Percentiles rank a stretch among this genome's conserved stretches.
phyloP scores from a whole-genome alignment of 2,329 filamentous ascomycete species.

The Lachnellula arida region DNA sequence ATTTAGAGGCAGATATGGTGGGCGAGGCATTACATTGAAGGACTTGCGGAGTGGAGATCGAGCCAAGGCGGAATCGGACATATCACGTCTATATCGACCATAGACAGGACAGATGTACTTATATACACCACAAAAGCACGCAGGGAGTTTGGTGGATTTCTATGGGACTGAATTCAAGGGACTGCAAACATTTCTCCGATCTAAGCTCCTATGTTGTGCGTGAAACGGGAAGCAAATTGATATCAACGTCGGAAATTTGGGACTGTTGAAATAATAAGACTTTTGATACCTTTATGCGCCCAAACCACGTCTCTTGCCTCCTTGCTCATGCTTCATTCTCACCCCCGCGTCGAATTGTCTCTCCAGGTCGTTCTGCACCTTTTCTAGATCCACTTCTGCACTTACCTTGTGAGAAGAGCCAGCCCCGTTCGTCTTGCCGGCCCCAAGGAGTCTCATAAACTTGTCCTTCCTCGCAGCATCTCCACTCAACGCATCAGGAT shows the following conservation, averaged over 20 bases:
- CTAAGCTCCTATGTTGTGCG: background rate
- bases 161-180: background rate
- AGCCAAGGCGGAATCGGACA: background rate
- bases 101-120: background rate
- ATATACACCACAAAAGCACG: background rate
- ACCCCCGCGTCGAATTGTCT: constrained; percentile 35
- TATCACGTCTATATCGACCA: background rate
- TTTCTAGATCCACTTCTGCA: constrained; percentile 16
- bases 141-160: background rate
- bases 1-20: no score
- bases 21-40: background rate
- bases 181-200: background rate
- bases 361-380: constrained; percentile 33
- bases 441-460: constrained; percentile 29
- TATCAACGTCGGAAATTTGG: background rate
- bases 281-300: constrained; percentile 27
- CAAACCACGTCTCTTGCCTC: constrained; percentile 33
- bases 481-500: constrained; percentile 23
- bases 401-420: constrained; percentile 7
- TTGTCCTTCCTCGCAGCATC: constrained; percentile 27
- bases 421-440: constrained; percentile 4
- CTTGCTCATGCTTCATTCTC: constrained; percentile 34
- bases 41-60: background rate
- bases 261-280: background rate
- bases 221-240: constrained; percentile 3